These are phyloP conservation scores for Lichtheimia ornata DNA, from an alignment of 371 early-diverging fungal genomes.

Conservation along the genomic window DNA sequence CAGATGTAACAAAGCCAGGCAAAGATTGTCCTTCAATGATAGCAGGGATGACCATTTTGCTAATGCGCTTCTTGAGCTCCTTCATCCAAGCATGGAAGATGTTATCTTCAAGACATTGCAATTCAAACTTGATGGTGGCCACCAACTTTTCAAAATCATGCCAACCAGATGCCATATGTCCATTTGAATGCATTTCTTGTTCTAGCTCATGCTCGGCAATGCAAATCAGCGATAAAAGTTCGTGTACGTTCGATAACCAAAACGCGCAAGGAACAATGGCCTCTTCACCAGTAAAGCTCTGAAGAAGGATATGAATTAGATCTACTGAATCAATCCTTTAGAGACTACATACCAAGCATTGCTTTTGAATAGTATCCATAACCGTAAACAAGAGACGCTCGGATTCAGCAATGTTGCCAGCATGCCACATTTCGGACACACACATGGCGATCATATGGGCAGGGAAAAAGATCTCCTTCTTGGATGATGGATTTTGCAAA, in stretches of 20 bases:
- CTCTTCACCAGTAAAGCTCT: slow-evolving; percentile 51
- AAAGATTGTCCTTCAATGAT: slow-evolving; percentile 88
- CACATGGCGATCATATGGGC: slow-evolving; percentile 87
- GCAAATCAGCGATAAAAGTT: slow-evolving; percentile 71
- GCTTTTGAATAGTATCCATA: slow-evolving; percentile 82
- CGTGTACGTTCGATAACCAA: slow-evolving; percentile 95
- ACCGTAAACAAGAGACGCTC: slow-evolving; percentile 81
- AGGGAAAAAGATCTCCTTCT: slow-evolving; percentile 91
- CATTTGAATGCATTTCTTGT: slow-evolving; percentile 27
- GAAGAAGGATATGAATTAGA: not conserved
- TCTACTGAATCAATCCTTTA: not conserved
- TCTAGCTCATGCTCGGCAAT: slow-evolving; percentile 37
- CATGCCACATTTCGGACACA: slow-evolving; percentile 83
- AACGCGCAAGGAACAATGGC: slow-evolving; percentile 69
- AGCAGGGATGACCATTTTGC: slow-evolving; percentile 89
- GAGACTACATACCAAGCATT: slow-evolving; percentile 57
- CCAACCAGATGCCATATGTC: slow-evolving; percentile 29
- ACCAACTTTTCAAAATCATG: slow-evolving; percentile 52
- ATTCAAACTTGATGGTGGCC: slow-evolving; percentile 53
- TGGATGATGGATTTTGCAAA: slow-evolving; percentile 75
- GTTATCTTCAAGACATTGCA: slow-evolving; percentile 62
- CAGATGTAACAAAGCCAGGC: slow-evolving; percentile 85
- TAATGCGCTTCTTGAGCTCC: slow-evolving; percentile 86
- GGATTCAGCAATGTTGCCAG: slow-evolving; percentile 75
- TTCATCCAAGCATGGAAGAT: slow-evolving; percentile 84